Evolutionary conservation across 2,329 filamentous ascomycete species (phyloP).

Genomic region (Allantophomopsis cytisporea): DNA sequence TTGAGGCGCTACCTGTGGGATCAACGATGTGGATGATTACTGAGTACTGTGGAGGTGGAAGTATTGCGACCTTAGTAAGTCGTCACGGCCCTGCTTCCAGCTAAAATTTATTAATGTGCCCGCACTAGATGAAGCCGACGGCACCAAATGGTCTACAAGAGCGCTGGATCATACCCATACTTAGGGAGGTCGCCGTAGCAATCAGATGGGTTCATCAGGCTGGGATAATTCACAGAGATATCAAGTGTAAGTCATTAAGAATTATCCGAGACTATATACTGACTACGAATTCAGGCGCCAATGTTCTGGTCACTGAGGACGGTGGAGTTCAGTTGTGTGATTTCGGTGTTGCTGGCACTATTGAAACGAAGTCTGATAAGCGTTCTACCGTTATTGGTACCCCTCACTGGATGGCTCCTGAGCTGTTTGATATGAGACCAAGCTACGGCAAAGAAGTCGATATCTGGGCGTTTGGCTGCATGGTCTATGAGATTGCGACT

Average conservation of each 20-base stretch:
- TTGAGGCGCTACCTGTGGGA: constrained; percentile 65
- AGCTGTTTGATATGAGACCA: constrained; percentile 51
- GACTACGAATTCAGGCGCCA: constrained; percentile 34
- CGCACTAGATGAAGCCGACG: constrained; percentile 44
- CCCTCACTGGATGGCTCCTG: constrained; percentile 77
- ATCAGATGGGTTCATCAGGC: constrained; percentile 54
- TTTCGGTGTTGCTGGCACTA: constrained; percentile 69
- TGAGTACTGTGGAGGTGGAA: constrained; percentile 76
- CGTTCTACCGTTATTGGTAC: constrained; percentile 72
- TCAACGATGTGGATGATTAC: constrained; percentile 81
- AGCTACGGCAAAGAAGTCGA: constrained; percentile 63
- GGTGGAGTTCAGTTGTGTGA: constrained; percentile 72
- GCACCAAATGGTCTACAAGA: constrained; percentile 51
- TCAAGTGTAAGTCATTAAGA: constrained; percentile 38
- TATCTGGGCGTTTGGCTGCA: constrained; percentile 76
- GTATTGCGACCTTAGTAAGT: constrained; percentile 53
- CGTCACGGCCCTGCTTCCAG: constrained; percentile 23
- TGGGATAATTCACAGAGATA: constrained; percentile 58
- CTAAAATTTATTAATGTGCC: too few species aligned
- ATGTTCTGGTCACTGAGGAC: constrained; percentile 66
- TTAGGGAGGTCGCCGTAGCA: constrained; percentile 52
- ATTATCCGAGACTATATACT: not conserved
- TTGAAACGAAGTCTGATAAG: constrained; percentile 65
- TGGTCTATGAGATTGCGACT: constrained; percentile 70
- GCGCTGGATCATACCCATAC: constrained; percentile 55